Evolutionary conservation across 805 yeast genomes (phyloP).

Genomic region (Starmerella roubikii): DNA sequence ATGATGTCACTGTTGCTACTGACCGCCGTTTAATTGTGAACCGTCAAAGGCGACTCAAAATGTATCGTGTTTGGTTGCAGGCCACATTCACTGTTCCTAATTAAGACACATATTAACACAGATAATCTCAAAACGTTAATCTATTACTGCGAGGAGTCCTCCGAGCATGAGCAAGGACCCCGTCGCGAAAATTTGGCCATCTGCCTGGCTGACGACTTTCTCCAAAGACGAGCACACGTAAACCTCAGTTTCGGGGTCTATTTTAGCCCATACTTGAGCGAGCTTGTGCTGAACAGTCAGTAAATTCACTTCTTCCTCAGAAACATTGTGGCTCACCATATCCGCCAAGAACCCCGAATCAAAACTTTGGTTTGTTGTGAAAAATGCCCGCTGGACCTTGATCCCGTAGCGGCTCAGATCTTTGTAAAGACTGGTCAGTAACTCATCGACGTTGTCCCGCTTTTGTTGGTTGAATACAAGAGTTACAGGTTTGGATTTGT

Average conservation of each 20-base stretch:
- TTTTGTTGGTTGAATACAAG: conserved; percentile 89
- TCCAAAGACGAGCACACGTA: conserved; percentile 65
- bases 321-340: conserved; percentile 71
- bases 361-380: conserved; percentile 90
- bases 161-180: conserved; percentile 94
- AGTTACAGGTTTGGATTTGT: conserved; percentile 29
- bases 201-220: conserved; percentile 40
- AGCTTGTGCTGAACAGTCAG: conserved; percentile 66
- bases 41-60: conserved; percentile 79
- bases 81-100: conserved; percentile 46
- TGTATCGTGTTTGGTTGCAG: conserved; percentile 96
- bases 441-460: conserved; percentile 55
- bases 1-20: conserved; percentile 66
- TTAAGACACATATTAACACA: neutral
- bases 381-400: conserved; percentile 33
- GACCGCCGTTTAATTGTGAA: conserved; percentile 86
- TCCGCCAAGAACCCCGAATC: conserved; percentile 66
- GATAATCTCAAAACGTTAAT: conserved; percentile 22
- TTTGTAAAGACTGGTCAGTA: conserved; percentile 34
- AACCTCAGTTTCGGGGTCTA: conserved; percentile 28
- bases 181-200: conserved; percentile 65
- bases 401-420: conserved; percentile 24
- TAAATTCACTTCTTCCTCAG: conserved; percentile 64
- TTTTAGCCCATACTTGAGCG: conserved; percentile 54
- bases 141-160: conserved; percentile 77